Evolutionary conservation across 257 asterid genomes (phyloP).

Genomic region (Capsicum rhomboideum): DNA sequence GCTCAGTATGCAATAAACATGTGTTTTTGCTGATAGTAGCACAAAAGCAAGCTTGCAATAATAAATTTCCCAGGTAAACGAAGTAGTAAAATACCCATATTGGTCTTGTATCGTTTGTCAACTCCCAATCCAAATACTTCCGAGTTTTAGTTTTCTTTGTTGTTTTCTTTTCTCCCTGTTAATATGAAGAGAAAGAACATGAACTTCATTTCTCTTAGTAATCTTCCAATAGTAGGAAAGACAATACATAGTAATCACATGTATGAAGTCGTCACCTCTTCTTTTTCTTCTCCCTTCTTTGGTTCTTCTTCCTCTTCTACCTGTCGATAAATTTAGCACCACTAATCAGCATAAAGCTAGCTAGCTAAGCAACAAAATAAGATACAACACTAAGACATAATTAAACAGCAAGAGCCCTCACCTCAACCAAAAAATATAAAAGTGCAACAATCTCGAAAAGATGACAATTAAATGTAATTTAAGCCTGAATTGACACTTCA

Average conservation of each 20-base stretch:
- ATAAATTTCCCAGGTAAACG: not conserved
- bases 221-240: not conserved
- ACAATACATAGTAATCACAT: not conserved
- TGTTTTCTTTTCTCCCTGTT: conserved; percentile 59
- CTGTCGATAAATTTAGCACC: conserved; percentile 23
- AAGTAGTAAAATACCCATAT: conserved; percentile 57
- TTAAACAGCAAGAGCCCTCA: too few relatives aligned
- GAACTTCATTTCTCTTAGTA: not conserved
- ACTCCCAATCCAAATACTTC: conserved; percentile 93
- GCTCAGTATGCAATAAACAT: too few relatives aligned
- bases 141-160: conserved; percentile 76
- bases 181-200: not conserved
- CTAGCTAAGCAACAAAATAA: not conserved
- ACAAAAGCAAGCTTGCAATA: not conserved
- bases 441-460: too few relatives aligned
- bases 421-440: too few relatives aligned
- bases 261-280: conserved; percentile 43
- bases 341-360: not conserved
- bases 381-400: not conserved
- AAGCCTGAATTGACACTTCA: too few relatives aligned
- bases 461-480: too few relatives aligned
- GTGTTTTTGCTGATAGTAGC: not conserved
- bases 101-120: conserved; percentile 87
- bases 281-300: conserved; percentile 45
- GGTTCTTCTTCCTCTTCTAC: conserved; percentile 60